These are phyloP conservation scores for Penicillium samsonianum DNA, from an alignment of 495 filamentous ascomycete genomes.

Conservation along the genomic window DNA sequence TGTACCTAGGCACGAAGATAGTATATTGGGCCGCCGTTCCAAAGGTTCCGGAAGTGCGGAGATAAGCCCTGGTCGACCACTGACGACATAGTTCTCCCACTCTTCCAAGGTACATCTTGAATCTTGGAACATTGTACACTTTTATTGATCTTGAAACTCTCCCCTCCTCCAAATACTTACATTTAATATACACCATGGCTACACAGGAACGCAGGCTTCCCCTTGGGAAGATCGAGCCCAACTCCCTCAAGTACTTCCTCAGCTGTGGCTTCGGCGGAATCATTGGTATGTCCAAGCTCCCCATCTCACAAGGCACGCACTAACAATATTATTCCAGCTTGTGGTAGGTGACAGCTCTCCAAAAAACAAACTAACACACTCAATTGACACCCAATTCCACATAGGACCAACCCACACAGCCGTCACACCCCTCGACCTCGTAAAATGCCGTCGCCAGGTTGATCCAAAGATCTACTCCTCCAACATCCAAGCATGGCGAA, in stretches of 20 bases:
- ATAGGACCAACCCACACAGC: slow-evolving; percentile 57
- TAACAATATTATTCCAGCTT: slow-evolving; percentile 45
- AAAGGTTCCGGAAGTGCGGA: not conserved
- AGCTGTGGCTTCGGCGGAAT: slow-evolving; percentile 66
- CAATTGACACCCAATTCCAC: slow-evolving; percentile 13
- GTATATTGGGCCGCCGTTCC: no score
- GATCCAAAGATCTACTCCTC: slow-evolving; percentile 69
- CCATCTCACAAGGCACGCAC: slow-evolving; percentile 1
- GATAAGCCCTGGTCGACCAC: not conserved
- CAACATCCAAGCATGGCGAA: slow-evolving; percentile 65
- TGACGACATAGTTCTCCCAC: not conserved
- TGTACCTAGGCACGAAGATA: not conserved
- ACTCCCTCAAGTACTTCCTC: slow-evolving; percentile 65
- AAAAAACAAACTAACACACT: not conserved
- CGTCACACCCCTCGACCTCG: slow-evolving; percentile 63
- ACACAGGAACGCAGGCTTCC: slow-evolving; percentile 44
- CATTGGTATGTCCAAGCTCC: slow-evolving; percentile 49
- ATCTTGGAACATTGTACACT: not conserved
- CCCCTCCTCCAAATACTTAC: not conserved
- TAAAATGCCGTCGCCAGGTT: slow-evolving; percentile 74
- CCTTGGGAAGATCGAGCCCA: slow-evolving; percentile 63
- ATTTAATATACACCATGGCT: slow-evolving; percentile 28
- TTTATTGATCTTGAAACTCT: not conserved
- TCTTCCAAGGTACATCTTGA: not conserved
- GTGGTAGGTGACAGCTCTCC: slow-evolving; percentile 47